A percentile compares a stretch with the other conserved stretches of the same genome.
Evolutionary conservation across 176 grass and related monocot species (phyloP).

Genomic region (Otatea glauca): DNA sequence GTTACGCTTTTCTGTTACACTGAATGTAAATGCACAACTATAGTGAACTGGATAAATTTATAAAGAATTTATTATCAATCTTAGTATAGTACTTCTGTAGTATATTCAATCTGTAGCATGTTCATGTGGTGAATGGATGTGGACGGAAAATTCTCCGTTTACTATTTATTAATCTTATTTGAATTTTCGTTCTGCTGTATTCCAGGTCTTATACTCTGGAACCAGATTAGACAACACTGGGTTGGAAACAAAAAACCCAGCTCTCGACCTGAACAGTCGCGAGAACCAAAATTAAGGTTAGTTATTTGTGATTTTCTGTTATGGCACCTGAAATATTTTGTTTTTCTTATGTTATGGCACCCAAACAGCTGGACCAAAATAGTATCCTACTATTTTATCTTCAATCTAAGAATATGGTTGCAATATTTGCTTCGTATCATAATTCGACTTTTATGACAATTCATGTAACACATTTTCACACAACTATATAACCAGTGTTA

Average conservation of each 20-base stretch:
- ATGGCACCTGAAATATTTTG: not conserved
- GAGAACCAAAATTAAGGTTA: conserved; percentile 84
- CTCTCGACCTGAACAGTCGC: conserved; percentile 47
- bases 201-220: conserved; percentile 81
- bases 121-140: not conserved
- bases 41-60: conserved; percentile 1
- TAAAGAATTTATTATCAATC: not conserved
- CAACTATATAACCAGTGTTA: not conserved
- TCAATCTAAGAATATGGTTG: not conserved
- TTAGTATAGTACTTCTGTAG: not conserved
- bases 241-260: conserved; percentile 61
- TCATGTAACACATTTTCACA: not conserved
- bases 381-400: not conserved
- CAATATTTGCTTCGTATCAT: not conserved
- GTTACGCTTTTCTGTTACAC: conserved; percentile 10
- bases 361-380: not conserved
- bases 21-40: conserved; percentile 23
- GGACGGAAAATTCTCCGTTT: not conserved
- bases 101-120: conserved; percentile 11
- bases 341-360: not conserved
- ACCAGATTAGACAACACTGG: conserved; percentile 88
- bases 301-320: conserved; percentile 19
- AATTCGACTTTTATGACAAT: not conserved
- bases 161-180: conserved; percentile 6
- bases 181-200: conserved; percentile 27